A percentile compares a stretch with the other conserved stretches of the same genome.
Conservation (phyloP, 192 early-diverging fungal species). For the Gigaspora rosea region DNA sequence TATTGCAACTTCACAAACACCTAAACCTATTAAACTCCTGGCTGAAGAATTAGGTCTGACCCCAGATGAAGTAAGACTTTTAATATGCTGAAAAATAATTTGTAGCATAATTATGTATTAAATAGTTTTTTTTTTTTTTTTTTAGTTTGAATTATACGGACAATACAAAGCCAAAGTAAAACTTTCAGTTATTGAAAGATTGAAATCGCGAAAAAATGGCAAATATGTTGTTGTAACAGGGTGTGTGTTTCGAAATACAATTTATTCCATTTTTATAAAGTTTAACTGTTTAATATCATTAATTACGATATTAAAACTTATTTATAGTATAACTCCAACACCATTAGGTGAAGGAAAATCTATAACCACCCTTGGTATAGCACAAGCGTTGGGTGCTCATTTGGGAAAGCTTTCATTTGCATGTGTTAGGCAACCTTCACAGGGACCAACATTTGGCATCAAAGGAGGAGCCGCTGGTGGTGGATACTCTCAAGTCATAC, state of each 20-base stretch:
- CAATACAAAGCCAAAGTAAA: constrained; percentile 87
- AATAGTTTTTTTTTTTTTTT: neutral
- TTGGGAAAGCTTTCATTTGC: constrained; percentile 86
- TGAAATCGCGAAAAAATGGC: constrained; percentile 78
- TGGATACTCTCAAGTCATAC: constrained; percentile 98
- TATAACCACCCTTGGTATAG: constrained; percentile 92
- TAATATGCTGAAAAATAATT: neutral
- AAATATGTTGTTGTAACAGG: constrained; percentile 96
- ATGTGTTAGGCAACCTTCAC: constrained; percentile 98
- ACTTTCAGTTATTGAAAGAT: constrained; percentile 79
- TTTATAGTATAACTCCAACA: constrained; percentile 87
- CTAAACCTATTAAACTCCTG: constrained; percentile 79
- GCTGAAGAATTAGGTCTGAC: constrained; percentile 85
- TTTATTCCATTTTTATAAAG: no score
- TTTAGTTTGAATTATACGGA: constrained; percentile 82
- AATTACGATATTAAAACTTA: no score
- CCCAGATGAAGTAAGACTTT: constrained; percentile 57
- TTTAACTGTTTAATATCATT: no score
- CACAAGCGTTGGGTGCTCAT: constrained; percentile 95
- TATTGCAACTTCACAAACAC: constrained; percentile 86
- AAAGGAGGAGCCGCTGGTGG: constrained; percentile 98
- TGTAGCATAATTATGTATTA: no score
- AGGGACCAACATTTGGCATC: constrained; percentile 99
- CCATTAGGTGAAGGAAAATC: constrained; percentile 99
- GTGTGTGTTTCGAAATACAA: constrained; percentile 32